phyloP scores from a whole-genome alignment of 352 stramenopile species.

The Pythium rhizo-oryzae region DNA sequence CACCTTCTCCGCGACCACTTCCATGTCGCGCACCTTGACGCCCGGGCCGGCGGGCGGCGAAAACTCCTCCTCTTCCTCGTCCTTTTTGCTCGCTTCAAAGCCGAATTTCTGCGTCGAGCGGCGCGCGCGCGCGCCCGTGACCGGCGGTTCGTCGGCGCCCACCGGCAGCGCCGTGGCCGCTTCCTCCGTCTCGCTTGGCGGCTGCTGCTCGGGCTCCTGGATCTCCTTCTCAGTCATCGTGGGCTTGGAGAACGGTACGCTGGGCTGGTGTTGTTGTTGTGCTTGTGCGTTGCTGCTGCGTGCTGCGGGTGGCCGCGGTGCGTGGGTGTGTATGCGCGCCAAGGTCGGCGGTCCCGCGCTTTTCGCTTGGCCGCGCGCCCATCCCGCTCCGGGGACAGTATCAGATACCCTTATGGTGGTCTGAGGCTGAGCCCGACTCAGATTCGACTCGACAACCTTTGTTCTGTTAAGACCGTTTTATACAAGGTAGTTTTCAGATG shows the following conservation, averaged over 20 bases:
- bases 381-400: neutral
- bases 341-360: constrained; percentile 14
- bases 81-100: constrained; percentile 42
- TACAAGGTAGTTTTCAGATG: neutral
- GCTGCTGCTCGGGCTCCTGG: constrained; percentile 1
- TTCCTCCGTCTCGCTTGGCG: constrained; percentile 12
- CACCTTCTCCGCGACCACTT: constrained; percentile 55
- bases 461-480: neutral
- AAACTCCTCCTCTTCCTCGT: constrained; percentile 63
- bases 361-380: constrained; percentile 4
- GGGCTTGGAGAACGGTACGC: too few relatives aligned
- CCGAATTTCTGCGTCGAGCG: constrained; percentile 71
- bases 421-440: neutral
- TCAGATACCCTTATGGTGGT: neutral
- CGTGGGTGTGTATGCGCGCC: neutral
- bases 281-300: neutral
- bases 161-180: constrained; percentile 2
- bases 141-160: constrained; percentile 4
- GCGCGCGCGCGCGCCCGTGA: constrained; percentile 50
- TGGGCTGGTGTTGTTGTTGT: neutral
- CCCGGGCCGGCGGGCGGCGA: constrained; percentile 54
- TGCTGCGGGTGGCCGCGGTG: neutral
- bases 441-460: neutral
- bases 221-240: neutral
- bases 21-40: constrained; percentile 66